Evolutionary conservation across 352 stramenopile species (phyloP).

Genomic region (Phytophthora chlamydospora): DNA sequence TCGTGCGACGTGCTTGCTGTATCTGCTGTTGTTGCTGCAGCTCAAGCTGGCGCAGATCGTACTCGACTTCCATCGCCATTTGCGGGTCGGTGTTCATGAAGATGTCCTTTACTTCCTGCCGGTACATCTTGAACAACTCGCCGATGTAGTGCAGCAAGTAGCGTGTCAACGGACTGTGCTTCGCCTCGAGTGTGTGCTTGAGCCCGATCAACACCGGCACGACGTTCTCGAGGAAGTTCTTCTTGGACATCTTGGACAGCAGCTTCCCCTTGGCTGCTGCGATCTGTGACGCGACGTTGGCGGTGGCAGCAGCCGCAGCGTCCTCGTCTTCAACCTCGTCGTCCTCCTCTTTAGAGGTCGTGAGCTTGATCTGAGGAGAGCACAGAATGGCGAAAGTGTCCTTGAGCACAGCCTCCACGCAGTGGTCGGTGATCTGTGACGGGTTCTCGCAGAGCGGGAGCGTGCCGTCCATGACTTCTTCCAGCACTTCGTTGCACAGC

Average conservation of each 20-base stretch:
- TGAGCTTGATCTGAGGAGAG: conserved; percentile 89
- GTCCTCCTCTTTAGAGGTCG: conserved; percentile 53
- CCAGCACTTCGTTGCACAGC: conserved; percentile 93
- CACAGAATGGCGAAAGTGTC: conserved; percentile 89
- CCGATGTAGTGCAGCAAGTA: conserved; percentile 95
- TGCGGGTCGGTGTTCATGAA: conserved; percentile 91
- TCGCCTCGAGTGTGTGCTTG: conserved; percentile 94
- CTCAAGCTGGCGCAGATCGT: conserved; percentile 91
- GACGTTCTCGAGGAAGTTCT: conserved; percentile 97
- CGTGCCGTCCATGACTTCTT: conserved; percentile 88
- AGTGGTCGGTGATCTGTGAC: conserved; percentile 79
- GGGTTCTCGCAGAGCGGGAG: conserved; percentile 75
- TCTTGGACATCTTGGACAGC: conserved; percentile 95
- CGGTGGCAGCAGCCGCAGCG: conserved; percentile 40
- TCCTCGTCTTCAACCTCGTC: conserved; percentile 74
- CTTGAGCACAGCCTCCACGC: conserved; percentile 90
- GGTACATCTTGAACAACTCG: conserved; percentile 94
- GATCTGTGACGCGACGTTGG: conserved; percentile 69
- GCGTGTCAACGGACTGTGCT: conserved; percentile 93
- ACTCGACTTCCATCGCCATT: conserved; percentile 96
- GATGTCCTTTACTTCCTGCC: conserved; percentile 94
- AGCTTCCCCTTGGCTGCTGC: conserved; percentile 93
- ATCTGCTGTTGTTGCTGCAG: conserved; percentile 66
- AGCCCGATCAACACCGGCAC: conserved; percentile 96
- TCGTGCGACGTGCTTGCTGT: conserved; percentile 32